phyloP scores from a whole-genome alignment of 2,329 filamentous ascomycete genomes.

The Alternaria incomplexa region DNA sequence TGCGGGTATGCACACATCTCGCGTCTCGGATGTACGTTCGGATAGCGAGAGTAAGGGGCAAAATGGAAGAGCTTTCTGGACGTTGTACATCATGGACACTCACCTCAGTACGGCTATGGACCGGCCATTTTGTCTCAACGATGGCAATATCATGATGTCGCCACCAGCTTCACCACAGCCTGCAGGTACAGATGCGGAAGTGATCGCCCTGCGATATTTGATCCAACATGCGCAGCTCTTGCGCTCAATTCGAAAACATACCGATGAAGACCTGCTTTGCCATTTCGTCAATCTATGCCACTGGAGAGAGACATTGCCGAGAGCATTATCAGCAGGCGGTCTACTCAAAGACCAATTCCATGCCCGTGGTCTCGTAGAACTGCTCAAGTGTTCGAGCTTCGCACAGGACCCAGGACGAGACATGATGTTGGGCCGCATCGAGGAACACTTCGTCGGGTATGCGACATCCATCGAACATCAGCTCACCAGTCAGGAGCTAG shows the following conservation, averaged over 20 bases:
- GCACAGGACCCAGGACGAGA: neutral
- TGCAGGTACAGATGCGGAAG: neutral
- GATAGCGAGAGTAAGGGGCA: slow-evolving; percentile 4
- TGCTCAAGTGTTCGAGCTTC: neutral
- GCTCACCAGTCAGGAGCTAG: neutral
- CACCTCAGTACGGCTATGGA: slow-evolving; percentile 13
- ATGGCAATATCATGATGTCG: slow-evolving; percentile 8
- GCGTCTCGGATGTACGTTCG: neutral
- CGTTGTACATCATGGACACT: slow-evolving; percentile 16
- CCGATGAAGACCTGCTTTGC: neutral
- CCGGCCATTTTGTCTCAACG: slow-evolving; percentile 12
- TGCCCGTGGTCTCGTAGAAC: neutral
- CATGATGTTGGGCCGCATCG: neutral
- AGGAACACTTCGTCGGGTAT: neutral
- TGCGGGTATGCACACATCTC: slow-evolving; percentile 15
- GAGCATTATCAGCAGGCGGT: neutral
- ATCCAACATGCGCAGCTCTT: neutral
- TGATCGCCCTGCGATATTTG: neutral
- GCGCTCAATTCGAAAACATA: neutral
- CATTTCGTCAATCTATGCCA: neutral
- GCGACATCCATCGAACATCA: neutral
- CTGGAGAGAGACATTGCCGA: neutral
- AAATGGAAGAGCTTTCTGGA: slow-evolving; percentile 8
- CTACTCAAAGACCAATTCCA: neutral
- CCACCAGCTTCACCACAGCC: neutral